Evolutionary conservation across 345 rosid species (phyloP).

Genomic region (Ceriops tagal): DNA sequence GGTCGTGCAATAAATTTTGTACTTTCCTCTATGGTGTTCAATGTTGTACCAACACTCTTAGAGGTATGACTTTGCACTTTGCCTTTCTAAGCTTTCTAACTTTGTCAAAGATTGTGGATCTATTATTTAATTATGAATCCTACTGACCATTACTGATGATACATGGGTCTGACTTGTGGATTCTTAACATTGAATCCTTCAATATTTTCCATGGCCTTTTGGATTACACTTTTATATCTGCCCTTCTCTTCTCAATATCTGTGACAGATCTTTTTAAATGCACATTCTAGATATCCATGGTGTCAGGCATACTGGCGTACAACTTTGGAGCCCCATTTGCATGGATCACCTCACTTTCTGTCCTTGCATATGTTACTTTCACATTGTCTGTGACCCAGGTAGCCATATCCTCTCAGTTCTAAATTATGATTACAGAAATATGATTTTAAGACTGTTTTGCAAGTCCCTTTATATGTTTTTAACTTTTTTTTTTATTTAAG

Average conservation of each 20-base stretch:
- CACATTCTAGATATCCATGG: conserved; percentile 89
- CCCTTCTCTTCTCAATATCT: conserved; percentile 22
- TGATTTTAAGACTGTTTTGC: not conserved
- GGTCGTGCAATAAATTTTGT: conserved; percentile 99
- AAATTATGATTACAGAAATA: conserved; percentile 2
- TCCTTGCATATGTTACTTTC: conserved; percentile 73
- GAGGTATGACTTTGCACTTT: conserved; percentile 55
- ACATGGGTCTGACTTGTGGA: not conserved
- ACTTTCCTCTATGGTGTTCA: conserved; percentile 94
- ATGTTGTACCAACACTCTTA: conserved; percentile 83
- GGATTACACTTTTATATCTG: not conserved
- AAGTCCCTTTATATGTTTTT: too few species aligned
- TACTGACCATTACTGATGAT: conserved; percentile 1
- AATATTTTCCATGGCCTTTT: conserved; percentile 4
- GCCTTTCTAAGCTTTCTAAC: conserved; percentile 14
- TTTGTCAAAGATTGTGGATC: not conserved
- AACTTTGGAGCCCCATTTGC: conserved; percentile 96
- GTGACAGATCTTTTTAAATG: conserved; percentile 37
- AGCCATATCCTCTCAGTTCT: conserved; percentile 17
- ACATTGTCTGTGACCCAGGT: conserved; percentile 94
- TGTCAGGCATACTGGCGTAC: conserved; percentile 90
- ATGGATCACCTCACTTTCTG: conserved; percentile 96
- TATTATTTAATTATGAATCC: not conserved
- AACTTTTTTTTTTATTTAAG: too few species aligned
- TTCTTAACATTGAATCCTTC: conserved; percentile 5